These are phyloP conservation scores for Cucumis cinereus DNA, from an alignment of 306 rosid species.

Conservation along the genomic window DNA sequence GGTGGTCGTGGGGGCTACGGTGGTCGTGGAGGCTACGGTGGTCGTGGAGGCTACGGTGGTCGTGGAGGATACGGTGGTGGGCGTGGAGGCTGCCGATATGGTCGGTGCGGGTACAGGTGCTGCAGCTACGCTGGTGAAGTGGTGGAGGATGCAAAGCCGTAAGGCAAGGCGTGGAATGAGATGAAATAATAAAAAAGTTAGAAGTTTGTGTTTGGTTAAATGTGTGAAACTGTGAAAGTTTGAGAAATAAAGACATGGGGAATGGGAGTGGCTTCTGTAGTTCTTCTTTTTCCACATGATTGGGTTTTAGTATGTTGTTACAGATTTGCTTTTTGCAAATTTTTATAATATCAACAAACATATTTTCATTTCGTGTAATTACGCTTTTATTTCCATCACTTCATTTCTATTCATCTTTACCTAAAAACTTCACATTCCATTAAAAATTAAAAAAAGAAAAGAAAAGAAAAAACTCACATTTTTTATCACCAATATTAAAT, in stretches of 20 bases:
- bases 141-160: neutral
- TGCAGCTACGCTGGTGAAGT: slow-evolving; percentile 18
- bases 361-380: neutral
- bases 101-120: slow-evolving; percentile 35
- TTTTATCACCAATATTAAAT: no score
- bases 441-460: no score
- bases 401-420: no score
- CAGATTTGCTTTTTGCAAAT: neutral
- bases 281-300: neutral
- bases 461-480: no score
- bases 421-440: no score
- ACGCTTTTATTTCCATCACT: no score
- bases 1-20: neutral
- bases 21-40: neutral
- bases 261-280: neutral
- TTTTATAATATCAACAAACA: neutral
- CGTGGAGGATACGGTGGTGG: neutral
- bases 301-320: neutral
- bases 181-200: neutral
- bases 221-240: neutral
- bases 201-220: neutral
- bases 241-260: neutral
- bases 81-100: slow-evolving; percentile 19
- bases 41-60: neutral
- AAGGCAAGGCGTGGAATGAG: neutral